A percentile compares a stretch with the other conserved stretches of the same genome.
phyloP scores from a whole-genome alignment of 495 filamentous ascomycete species.

The Corynascus novoguineensis region DNA sequence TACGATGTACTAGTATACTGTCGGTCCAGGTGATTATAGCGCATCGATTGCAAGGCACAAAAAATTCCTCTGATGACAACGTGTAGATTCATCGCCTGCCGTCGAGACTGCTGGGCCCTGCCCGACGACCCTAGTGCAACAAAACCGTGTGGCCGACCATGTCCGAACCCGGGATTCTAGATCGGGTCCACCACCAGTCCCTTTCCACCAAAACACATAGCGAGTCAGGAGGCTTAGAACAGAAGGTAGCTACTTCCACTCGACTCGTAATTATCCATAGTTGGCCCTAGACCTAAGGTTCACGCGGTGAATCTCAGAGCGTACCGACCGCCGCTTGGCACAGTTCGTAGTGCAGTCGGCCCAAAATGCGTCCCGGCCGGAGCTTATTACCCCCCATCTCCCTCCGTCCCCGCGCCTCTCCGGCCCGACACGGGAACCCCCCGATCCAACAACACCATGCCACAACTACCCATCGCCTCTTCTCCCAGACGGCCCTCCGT shows the following conservation, averaged over 20 bases:
- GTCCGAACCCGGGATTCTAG: not conserved
- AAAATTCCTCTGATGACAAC: too few species aligned
- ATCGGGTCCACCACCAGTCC: not conserved
- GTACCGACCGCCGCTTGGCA: not conserved
- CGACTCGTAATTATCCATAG: too few species aligned
- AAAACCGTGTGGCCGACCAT: not conserved
- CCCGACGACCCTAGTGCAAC: too few species aligned
- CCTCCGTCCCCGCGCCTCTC: not conserved
- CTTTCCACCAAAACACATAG: not conserved
- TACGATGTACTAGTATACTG: too few species aligned
- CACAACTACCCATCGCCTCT: conserved; percentile 13
- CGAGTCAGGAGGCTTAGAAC: conserved; percentile 4
- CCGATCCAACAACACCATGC: not conserved
- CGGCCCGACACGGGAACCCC: too few species aligned
- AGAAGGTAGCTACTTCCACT: not conserved
- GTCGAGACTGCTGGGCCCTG: too few species aligned
- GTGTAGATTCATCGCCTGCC: too few species aligned
- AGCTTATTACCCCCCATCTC: not conserved
- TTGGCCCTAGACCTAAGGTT: too few species aligned
- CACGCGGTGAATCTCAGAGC: too few species aligned
- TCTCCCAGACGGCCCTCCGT: conserved; percentile 28
- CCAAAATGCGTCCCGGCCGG: not conserved
- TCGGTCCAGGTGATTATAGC: too few species aligned
- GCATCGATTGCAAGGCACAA: too few species aligned
- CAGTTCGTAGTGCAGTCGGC: not conserved